phyloP scores from a whole-genome alignment of 1,284 basidiomycete genomes.

The Rhodotorula sp. region DNA sequence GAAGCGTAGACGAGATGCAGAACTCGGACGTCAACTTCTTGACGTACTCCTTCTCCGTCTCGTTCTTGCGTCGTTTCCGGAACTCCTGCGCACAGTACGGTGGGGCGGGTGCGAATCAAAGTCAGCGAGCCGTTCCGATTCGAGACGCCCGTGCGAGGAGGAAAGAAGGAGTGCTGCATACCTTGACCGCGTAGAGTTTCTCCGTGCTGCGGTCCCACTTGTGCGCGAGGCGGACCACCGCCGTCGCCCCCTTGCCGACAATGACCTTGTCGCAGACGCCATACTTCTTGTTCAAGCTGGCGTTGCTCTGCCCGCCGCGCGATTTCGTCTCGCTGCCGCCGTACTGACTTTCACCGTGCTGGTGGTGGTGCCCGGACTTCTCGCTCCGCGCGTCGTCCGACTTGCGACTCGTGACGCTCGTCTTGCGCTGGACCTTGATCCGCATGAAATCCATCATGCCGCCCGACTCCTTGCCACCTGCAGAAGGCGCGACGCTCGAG shows the following conservation, averaged over 20 bases:
- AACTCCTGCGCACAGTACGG: conserved; percentile 67
- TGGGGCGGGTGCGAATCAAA: not conserved
- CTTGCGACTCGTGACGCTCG: conserved; percentile 29
- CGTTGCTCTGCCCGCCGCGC: conserved; percentile 23
- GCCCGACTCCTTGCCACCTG: conserved; percentile 14
- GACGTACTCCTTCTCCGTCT: conserved; percentile 98
- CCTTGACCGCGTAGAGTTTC: conserved; percentile 98
- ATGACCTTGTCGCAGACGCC: conserved; percentile 95
- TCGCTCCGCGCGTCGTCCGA: conserved; percentile 43
- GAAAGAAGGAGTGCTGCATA: conserved; percentile 49
- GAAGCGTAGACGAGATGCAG: conserved; percentile 96
- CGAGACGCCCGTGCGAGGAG: conserved; percentile 5
- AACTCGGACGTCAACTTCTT: conserved; percentile 99
- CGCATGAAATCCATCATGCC: conserved; percentile 41
- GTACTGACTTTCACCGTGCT: conserved; percentile 25
- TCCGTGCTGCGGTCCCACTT: conserved; percentile 98
- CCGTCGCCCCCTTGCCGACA: conserved; percentile 96
- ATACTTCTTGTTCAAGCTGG: conserved; percentile 71
- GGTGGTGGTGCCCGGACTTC: conserved; percentile 2
- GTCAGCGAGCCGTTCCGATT: not conserved
- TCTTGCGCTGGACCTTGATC: conserved; percentile 41
- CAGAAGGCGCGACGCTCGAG: not conserved
- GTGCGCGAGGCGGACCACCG: conserved; percentile 92
- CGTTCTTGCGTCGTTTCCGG: conserved; percentile 95
- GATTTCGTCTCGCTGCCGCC: conserved; percentile 33